Evolutionary conservation across 306 rosid species (phyloP).

Genomic region (Mimosa pudica): DNA sequence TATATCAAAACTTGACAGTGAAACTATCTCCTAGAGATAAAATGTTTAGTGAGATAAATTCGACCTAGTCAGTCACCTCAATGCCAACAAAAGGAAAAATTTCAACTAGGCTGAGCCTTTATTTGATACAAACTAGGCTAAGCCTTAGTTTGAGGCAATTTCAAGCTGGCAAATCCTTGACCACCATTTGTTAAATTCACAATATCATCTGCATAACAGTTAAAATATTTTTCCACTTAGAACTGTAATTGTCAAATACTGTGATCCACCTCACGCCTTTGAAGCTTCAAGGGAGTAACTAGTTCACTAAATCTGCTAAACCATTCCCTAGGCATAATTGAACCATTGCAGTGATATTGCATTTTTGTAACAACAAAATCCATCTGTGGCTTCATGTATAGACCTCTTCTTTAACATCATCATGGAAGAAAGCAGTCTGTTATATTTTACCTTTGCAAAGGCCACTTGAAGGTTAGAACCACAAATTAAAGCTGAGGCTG

Average conservation of each 20-base stretch:
- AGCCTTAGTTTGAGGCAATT: background rate
- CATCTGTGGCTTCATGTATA: background rate
- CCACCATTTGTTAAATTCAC: background rate
- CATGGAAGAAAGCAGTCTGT: background rate
- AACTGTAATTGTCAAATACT: background rate
- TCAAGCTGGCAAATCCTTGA: background rate
- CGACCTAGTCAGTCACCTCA: background rate
- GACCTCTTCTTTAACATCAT: background rate
- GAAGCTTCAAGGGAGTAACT: background rate
- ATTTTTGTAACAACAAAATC: background rate
- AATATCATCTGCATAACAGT: background rate
- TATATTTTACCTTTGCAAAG: background rate
- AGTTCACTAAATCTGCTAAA: background rate
- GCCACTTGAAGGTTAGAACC: background rate
- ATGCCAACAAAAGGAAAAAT: background rate
- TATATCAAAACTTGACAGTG: background rate
- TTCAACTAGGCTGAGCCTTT: background rate
- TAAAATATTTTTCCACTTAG: background rate
- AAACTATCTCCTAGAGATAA: background rate
- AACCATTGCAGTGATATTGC: background rate
- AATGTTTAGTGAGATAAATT: background rate
- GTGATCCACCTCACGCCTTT: background rate
- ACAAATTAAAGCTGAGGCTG: slow-evolving; percentile 3
- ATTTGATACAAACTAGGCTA: background rate
- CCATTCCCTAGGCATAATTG: background rate